Evolutionary conservation across 345 rosid genomes (phyloP), one percentile per base, ranked within the genome.

Genomic region (Lumnitzera racemosa): DNA sequence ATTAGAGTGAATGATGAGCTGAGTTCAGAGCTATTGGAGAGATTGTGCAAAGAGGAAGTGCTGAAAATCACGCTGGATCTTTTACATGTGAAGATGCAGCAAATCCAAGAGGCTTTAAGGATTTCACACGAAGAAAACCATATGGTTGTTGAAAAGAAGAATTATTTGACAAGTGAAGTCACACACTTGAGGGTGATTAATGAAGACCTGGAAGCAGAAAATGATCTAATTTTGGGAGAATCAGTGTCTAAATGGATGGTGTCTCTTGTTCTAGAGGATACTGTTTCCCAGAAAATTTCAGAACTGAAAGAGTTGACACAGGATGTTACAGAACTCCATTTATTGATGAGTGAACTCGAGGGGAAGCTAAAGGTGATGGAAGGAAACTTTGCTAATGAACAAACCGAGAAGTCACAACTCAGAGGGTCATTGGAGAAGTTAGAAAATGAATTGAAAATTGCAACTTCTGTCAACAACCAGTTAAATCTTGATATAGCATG

Each of bases 171-270:
- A 70, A 69, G 74, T 55, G 71, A 70, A 50, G 65, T 81, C 53
- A 58, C 74, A 41, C 71, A 65, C 58, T 74, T 84, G 64, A 70
- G 61, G 73, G 78, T 69, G 61, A 86, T 72, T 70, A 88, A 74
- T 70, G 47, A 51, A 61, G 55, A 55, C 31, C 79, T 85, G 54
- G 90, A 89, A 81, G 91, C 80, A 61, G 90, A 94, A 59, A 81
- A 69, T 63, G 65, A 53, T 65, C 57, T 69, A 17, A 59, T 79
- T 55, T 72, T 84, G 47, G 67, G 67, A 6, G 92, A 88, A 70
- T 67, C 69, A 15, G 49, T 85, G 23, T 84, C 77, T 67, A 86
- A 83, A 72, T 75, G 77, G 71, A 80, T 55, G 70, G 77, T 76
- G 64, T 80, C 87, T 68, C 59, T 76, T 36, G 68, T 88, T 69